These are phyloP conservation scores for Apophysomyces trapeziformis DNA, from an alignment of 371 early-diverging fungal species.

Conservation along the genomic window DNA sequence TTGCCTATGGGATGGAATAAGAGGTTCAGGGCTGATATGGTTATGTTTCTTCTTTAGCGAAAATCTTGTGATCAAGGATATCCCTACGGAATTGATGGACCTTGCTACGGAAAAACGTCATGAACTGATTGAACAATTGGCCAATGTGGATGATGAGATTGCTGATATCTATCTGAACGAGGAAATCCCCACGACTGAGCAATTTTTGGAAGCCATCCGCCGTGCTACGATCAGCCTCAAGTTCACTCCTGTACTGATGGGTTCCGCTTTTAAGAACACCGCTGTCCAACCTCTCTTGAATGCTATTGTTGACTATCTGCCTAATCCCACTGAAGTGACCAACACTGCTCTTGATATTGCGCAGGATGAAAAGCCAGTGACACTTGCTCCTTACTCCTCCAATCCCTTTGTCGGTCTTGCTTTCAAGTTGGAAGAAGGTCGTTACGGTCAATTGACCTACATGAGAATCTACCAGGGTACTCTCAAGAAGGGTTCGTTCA, in stretches of 20 bases:
- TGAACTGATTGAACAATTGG: slow-evolving; percentile 83
- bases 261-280: slow-evolving; percentile 88
- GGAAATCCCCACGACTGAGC: slow-evolving; percentile 71
- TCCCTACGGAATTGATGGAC: slow-evolving; percentile 83
- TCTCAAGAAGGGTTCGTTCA: slow-evolving; percentile 84
- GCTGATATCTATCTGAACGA: slow-evolving; percentile 84
- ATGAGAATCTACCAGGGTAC: slow-evolving; percentile 96
- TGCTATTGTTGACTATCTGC: slow-evolving; percentile 77
- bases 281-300: slow-evolving; percentile 82
- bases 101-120: slow-evolving; percentile 73
- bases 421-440: slow-evolving; percentile 94
- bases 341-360: slow-evolving; percentile 79
- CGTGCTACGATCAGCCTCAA: slow-evolving; percentile 78
- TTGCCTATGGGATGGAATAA: too few species aligned
- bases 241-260: slow-evolving; percentile 88
- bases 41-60: slow-evolving; percentile 46
- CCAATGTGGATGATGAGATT: slow-evolving; percentile 88
- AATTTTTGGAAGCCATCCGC: slow-evolving; percentile 76
- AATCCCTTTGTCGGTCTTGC: slow-evolving; percentile 91
- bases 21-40: background rate
- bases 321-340: slow-evolving; percentile 76
- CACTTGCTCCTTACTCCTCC: slow-evolving; percentile 59
- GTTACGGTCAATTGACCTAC: slow-evolving; percentile 97
- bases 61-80: slow-evolving; percentile 65
- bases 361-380: slow-evolving; percentile 69